Conservation (phyloP, 2,329 filamentous ascomycete genomes). For the Stemphylium vesicarium region DNA sequence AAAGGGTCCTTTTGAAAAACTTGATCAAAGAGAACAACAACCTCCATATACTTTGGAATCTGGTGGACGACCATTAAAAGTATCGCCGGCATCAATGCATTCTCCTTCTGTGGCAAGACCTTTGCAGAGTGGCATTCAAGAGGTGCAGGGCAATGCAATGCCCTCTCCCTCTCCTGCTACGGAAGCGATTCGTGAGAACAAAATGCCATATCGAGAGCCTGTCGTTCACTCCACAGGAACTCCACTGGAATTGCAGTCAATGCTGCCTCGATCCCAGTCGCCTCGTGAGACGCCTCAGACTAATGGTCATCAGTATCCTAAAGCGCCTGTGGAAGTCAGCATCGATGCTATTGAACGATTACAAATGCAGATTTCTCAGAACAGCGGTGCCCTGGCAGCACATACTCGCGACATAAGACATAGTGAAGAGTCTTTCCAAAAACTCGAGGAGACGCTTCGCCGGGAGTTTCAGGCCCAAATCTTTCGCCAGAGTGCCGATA, state of each 20-base stretch:
- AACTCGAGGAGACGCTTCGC: slow-evolving; percentile 47
- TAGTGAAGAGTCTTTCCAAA: slow-evolving; percentile 34
- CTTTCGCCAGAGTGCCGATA: slow-evolving; percentile 36
- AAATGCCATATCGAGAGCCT: slow-evolving; percentile 21
- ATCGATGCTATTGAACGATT: slow-evolving; percentile 53
- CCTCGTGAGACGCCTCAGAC: slow-evolving; percentile 22
- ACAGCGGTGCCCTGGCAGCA: slow-evolving; percentile 47
- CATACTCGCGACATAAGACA: slow-evolving; percentile 42
- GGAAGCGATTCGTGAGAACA: slow-evolving; percentile 20
- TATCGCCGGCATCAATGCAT: slow-evolving; percentile 21
- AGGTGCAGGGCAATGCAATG: slow-evolving; percentile 24
- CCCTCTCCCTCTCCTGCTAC: slow-evolving; percentile 23
- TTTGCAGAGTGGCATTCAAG: slow-evolving; percentile 21
- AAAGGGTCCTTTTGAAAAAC: slow-evolving; percentile 23
- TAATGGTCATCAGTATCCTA: slow-evolving; percentile 41
- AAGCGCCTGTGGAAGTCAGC: slow-evolving; percentile 36
- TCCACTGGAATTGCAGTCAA: slow-evolving; percentile 22
- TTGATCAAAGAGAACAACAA: slow-evolving; percentile 24
- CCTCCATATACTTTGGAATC: slow-evolving; percentile 27
- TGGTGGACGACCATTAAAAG: slow-evolving; percentile 23
- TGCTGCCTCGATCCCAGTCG: slow-evolving; percentile 17
- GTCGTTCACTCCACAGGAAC: slow-evolving; percentile 20
- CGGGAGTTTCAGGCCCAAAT: slow-evolving; percentile 44
- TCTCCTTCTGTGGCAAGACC: slow-evolving; percentile 24
- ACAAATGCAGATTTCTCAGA: slow-evolving; percentile 57